Evolutionary conservation across 2,329 filamentous ascomycete genomes (phyloP), one percentile per base, ranked within the genome.

Genomic region (Monosporascus sp.): DNA sequence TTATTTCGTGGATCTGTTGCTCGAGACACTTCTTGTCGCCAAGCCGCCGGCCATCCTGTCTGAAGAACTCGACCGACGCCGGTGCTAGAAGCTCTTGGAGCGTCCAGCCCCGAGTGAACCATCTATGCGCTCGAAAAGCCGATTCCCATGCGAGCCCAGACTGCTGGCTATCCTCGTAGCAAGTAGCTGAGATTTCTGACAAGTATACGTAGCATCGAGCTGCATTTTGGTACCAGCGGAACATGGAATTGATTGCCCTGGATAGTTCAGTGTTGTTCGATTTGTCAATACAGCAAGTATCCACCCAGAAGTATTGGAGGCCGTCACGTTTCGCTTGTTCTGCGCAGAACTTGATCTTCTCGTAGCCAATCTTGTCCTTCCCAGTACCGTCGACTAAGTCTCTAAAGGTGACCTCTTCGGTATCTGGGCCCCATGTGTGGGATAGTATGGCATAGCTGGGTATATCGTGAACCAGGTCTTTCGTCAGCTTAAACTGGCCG

Each of bases 41-140:
- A 11, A 69, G 55, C 6, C 31, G 47, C 22, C 27, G 37, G 9
- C 57, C 41, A 6, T 63, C 58, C 3, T 49, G 31, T 6, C 57
- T 53, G 48, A 63, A 69, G 58, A 69, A 69, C 27, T 62, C 60
- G 22, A 68, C 60, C 5, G 35, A 49, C 37, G 17, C 11, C 3
- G 65, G 67, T 4, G 64, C 65, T 35, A 35, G 31, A 14, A 35
- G 31, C 31, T 35, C 31, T 35, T 35, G 31, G 31, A 35, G 31
- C 31, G 31, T 35, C 31, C 31, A 35, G 31, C 31, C 31, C 31
- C 31, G 31, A 14, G 11, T 35, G 31, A 35, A 35, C 31, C 31
- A 35, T 14, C 31, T 35, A 14, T 35, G 31, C 9, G 9, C 31
- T 14, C 31, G 31, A 35, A 35, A 35, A 35, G 31, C 31, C 31